Evolutionary conservation across 306 rosid genomes (phyloP).

Genomic region (Biancaea sappan): DNA sequence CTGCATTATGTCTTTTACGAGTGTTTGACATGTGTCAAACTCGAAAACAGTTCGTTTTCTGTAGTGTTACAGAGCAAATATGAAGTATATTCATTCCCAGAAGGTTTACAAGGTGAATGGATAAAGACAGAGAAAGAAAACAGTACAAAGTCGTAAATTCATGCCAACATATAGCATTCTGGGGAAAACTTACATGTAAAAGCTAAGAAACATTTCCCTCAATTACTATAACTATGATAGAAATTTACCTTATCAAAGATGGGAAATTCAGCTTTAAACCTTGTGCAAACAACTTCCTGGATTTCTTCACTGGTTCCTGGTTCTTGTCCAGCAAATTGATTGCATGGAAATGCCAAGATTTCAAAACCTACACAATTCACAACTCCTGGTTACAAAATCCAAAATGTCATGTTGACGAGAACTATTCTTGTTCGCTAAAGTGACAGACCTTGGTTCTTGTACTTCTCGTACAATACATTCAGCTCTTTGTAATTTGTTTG

Average conservation of each 20-base stretch:
- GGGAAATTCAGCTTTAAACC: conserved; percentile 89
- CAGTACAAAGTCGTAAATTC: not conserved
- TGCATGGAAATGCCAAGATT: conserved; percentile 98
- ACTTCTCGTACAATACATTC: conserved; percentile 65
- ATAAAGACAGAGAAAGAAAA: not conserved
- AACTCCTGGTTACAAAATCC: conserved; percentile 8
- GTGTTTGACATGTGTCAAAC: not conserved
- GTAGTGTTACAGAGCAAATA: not conserved
- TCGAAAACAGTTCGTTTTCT: too few relatives aligned
- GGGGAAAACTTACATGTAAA: not conserved
- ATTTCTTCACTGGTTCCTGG: conserved; percentile 84
- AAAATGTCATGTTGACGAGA: not conserved
- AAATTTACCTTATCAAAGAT: conserved; percentile 80
- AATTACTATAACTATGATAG: not conserved
- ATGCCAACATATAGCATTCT: not conserved
- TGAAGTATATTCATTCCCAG: not conserved
- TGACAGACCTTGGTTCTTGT: conserved; percentile 71
- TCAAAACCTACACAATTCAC: conserved; percentile 59
- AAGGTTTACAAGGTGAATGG: not conserved
- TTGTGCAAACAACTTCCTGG: conserved; percentile 75
- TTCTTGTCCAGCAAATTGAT: conserved; percentile 88
- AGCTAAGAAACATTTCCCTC: not conserved
- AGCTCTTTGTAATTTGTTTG: conserved; percentile 83
- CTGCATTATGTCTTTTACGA: not conserved
- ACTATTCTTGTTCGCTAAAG: conserved; percentile 1